These are phyloP conservation scores for Cordyceps pruinosa DNA, from an alignment of 2,329 filamentous ascomycete species.

Conservation along the genomic window DNA sequence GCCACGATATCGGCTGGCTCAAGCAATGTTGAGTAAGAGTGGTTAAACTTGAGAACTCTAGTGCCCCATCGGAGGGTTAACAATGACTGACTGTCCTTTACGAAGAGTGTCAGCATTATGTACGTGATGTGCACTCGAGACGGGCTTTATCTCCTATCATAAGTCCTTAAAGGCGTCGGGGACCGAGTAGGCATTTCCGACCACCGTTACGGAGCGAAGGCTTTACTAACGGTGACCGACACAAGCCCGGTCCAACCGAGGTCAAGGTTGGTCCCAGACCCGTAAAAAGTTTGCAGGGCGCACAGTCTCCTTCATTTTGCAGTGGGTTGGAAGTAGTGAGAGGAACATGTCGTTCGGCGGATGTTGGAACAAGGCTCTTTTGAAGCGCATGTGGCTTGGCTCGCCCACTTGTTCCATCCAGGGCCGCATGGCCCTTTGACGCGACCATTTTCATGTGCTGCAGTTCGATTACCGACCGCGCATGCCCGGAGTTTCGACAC, in stretches of 20 bases:
- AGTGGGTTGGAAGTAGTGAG: slow-evolving; percentile 7
- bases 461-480: slow-evolving; percentile 10
- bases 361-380: neutral
- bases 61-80: neutral
- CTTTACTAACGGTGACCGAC: slow-evolving; percentile 12
- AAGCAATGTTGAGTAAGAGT: neutral
- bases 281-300: slow-evolving; percentile 6
- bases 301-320: slow-evolving; percentile 7
- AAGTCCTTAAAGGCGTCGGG: slow-evolving; percentile 10
- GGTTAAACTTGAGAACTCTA: neutral
- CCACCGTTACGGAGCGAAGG: slow-evolving; percentile 3
- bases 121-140: neutral
- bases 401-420: slow-evolving; percentile 1
- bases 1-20: neutral
- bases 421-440: slow-evolving; percentile 5
- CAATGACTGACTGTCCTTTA: slow-evolving; percentile 4
- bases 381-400: slow-evolving; percentile 10
- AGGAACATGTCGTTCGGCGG: neutral
- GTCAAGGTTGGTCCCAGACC: slow-evolving; percentile 10
- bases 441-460: slow-evolving; percentile 8
- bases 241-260: slow-evolving; percentile 15
- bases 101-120: slow-evolving; percentile 8
- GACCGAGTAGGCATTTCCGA: slow-evolving; percentile 9
- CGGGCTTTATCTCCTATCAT: slow-evolving; percentile 11
- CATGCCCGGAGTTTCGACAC: neutral